Conservation (phyloP, 2,329 filamentous ascomycete genomes). For the Cordyceps militaris region DNA sequence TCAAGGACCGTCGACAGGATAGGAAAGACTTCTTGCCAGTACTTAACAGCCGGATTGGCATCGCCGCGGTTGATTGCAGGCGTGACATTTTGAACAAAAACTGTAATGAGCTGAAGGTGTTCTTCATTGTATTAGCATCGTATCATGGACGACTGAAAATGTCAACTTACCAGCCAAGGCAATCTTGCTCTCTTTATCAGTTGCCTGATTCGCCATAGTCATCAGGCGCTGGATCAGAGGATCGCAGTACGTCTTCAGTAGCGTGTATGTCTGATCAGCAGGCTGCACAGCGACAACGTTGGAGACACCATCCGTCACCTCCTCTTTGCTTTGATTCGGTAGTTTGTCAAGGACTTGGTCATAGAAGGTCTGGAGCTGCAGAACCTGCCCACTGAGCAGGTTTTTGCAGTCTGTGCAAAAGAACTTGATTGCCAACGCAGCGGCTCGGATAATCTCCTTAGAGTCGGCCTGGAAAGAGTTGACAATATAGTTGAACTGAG, state of each 20-base stretch:
- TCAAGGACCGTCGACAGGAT: constrained; percentile 80
- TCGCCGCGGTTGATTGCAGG: constrained; percentile 66
- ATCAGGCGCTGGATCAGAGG: constrained; percentile 82
- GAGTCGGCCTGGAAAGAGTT: constrained; percentile 84
- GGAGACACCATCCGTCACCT: constrained; percentile 92
- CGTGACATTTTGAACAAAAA: constrained; percentile 72
- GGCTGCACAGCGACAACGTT: constrained; percentile 86
- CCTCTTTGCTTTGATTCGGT: constrained; percentile 81
- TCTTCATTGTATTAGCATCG: constrained; percentile 40
- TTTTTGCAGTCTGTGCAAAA: constrained; percentile 93
- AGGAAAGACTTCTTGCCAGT: constrained; percentile 90
- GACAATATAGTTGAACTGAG: constrained; percentile 93
- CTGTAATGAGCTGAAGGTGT: constrained; percentile 84
- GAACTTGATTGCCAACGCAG: constrained; percentile 91
- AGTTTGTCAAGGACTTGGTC: constrained; percentile 81
- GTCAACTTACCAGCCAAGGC: constrained; percentile 65
- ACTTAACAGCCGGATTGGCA: constrained; percentile 87
- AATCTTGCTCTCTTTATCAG: constrained; percentile 74
- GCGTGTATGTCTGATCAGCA: constrained; percentile 68
- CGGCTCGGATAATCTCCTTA: constrained; percentile 83
- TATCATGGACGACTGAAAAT: too few relatives aligned
- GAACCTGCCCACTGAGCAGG: constrained; percentile 73
- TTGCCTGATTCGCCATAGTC: constrained; percentile 76
- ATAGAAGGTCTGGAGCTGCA: constrained; percentile 87
- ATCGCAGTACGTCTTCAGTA: constrained; percentile 88